phyloP scores from a whole-genome alignment of 257 asterid genomes.

The Solanum boliviense region DNA sequence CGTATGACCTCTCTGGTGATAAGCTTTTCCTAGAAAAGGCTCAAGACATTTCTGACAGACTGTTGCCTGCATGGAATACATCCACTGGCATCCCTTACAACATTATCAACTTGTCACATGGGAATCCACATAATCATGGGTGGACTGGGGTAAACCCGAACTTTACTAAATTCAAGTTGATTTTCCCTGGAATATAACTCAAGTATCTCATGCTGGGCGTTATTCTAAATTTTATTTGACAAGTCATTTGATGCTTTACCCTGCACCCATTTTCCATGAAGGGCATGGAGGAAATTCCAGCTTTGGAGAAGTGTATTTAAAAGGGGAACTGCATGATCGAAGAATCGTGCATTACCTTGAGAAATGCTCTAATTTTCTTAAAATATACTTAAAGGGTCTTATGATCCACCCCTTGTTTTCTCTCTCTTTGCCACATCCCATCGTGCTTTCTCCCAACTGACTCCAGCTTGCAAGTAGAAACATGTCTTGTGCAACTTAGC shows the following conservation, averaged over 20 bases:
- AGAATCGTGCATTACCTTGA: not conserved
- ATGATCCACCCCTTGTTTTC: not conserved
- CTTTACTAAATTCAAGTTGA: not conserved
- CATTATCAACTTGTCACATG: slow-evolving; percentile 70
- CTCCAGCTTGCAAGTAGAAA: not conserved
- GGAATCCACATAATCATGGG: slow-evolving; percentile 91
- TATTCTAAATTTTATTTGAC: not conserved
- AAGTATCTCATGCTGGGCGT: not conserved
- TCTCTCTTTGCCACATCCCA: not conserved
- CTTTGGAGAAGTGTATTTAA: not conserved
- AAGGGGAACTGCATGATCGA: not conserved
- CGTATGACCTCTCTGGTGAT: slow-evolving; percentile 95
- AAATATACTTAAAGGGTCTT: not conserved
- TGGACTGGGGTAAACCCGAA: slow-evolving; percentile 85
- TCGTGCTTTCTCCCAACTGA: not conserved
- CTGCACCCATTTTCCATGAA: not conserved
- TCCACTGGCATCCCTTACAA: slow-evolving; percentile 92
- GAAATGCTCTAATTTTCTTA: not conserved
- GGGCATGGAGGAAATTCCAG: not conserved
- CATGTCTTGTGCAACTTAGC: not conserved
- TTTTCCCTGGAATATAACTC: not conserved
- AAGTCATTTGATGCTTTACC: not conserved
- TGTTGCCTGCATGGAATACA: slow-evolving; percentile 95
- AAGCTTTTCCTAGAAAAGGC: slow-evolving; percentile 88
- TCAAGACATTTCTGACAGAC: slow-evolving; percentile 80